phyloP scores from a whole-genome alignment of 495 filamentous ascomycete genomes.

The Saxispiralis lemnorum region DNA sequence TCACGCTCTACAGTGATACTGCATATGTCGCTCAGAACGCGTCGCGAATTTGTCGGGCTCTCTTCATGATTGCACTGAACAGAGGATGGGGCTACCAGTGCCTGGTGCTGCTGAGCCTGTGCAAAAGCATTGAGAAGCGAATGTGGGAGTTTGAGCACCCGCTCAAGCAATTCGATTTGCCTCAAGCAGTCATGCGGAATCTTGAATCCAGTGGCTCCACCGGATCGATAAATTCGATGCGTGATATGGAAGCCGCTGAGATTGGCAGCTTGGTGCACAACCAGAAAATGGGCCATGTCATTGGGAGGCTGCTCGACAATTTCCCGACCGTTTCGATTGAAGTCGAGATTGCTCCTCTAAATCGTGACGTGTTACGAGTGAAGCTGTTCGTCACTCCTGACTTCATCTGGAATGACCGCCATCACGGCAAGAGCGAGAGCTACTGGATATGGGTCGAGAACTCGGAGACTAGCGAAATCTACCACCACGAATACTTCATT shows the following conservation, averaged over 20 bases:
- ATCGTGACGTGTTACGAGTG: constrained; percentile 81
- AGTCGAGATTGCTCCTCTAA: constrained; percentile 85
- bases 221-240: constrained; percentile 58
- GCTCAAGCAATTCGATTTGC: constrained; percentile 83
- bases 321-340: constrained; percentile 86
- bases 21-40: constrained; percentile 93
- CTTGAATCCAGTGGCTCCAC: constrained; percentile 58
- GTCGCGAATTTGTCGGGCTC: constrained; percentile 76
- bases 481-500: constrained; percentile 94
- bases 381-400: constrained; percentile 71
- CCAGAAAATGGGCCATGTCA: constrained; percentile 59
- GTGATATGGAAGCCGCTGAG: constrained; percentile 82
- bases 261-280: constrained; percentile 90
- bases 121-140: constrained; percentile 87
- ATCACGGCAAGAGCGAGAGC: constrained; percentile 84
- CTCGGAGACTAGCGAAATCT: constrained; percentile 92
- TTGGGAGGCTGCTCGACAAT: constrained; percentile 65
- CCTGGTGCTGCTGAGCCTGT: constrained; percentile 67
- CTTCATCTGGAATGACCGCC: constrained; percentile 88
- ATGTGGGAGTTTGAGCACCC: constrained; percentile 92
- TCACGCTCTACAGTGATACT: constrained; percentile 74
- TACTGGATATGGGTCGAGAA: constrained; percentile 99
- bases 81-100: constrained; percentile 89
- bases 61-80: constrained; percentile 96
- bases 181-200: constrained; percentile 63